Conservation (phyloP, 2,329 filamentous ascomycete species). For the Fusarium palustre region DNA sequence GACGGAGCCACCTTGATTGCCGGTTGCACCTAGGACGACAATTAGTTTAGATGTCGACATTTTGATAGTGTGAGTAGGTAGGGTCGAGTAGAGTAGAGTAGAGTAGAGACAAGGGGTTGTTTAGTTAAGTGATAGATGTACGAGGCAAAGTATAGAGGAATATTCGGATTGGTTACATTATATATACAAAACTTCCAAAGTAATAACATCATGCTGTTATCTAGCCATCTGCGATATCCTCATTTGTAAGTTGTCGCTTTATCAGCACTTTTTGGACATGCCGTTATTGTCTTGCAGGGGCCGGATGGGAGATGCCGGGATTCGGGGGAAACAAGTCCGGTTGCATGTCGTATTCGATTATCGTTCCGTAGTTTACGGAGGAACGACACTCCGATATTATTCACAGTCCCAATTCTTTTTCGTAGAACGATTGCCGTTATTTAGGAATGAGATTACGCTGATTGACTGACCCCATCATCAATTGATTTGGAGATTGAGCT, state of each 20-base stretch:
- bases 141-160: neutral
- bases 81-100: too few species aligned
- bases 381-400: neutral
- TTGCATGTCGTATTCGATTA: neutral
- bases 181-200: constrained; percentile 6
- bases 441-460: neutral
- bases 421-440: neutral
- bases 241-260: constrained; percentile 3
- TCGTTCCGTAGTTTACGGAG: neutral
- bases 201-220: neutral
- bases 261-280: neutral
- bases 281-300: neutral
- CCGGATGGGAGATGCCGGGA: neutral
- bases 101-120: neutral
- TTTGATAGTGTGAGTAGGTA: neutral
- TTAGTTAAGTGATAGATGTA: neutral
- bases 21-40: constrained; percentile 33
- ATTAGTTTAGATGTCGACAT: constrained; percentile 33
- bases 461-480: neutral
- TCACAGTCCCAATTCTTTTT: neutral
- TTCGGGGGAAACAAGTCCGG: neutral
- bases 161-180: neutral
- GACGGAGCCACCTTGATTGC: constrained; percentile 38
- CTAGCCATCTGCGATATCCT: neutral
- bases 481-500: fast-evolving